Conservation (phyloP, 2,329 filamentous ascomycete species). For the Metarhizium humberi region DNA sequence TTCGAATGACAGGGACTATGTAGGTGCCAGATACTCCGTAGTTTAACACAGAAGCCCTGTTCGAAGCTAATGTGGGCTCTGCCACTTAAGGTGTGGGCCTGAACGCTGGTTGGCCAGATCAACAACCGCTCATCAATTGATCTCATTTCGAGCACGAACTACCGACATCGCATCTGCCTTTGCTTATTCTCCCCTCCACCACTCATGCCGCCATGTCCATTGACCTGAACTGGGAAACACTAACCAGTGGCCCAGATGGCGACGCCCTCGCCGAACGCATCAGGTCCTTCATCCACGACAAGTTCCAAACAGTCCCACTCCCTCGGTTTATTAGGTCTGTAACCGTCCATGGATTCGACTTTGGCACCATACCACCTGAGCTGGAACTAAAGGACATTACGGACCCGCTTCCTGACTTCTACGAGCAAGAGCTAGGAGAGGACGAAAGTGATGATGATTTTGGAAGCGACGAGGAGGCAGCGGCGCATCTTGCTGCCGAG, state of each 20-base stretch:
- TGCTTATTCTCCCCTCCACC: neutral
- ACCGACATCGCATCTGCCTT: neutral
- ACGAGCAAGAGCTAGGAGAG: conserved; percentile 65
- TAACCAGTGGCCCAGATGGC: conserved; percentile 84
- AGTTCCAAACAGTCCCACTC: conserved; percentile 84
- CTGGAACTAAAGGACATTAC: conserved; percentile 95
- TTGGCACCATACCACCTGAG: conserved; percentile 72
- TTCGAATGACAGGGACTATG: too few relatives aligned
- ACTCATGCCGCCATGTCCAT: conserved; percentile 64
- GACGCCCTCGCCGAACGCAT: conserved; percentile 76
- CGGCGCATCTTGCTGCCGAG: conserved; percentile 19
- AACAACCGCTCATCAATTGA: neutral
- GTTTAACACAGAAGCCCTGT: too few relatives aligned
- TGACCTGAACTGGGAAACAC: conserved; percentile 90
- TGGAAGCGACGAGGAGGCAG: conserved; percentile 21
- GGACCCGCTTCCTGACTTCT: conserved; percentile 91
- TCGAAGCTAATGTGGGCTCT: neutral
- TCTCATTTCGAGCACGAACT: neutral
- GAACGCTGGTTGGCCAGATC: neutral
- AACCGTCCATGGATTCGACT: conserved; percentile 87
- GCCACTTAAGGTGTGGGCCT: neutral
- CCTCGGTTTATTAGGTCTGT: conserved; percentile 97
- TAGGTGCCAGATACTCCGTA: too few relatives aligned
- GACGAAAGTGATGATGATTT: conserved; percentile 31
- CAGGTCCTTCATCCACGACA: conserved; percentile 87